These are phyloP conservation scores for Rhynchosporium graminicola DNA, from an alignment of 2,329 filamentous ascomycete genomes.

Conservation along the genomic window DNA sequence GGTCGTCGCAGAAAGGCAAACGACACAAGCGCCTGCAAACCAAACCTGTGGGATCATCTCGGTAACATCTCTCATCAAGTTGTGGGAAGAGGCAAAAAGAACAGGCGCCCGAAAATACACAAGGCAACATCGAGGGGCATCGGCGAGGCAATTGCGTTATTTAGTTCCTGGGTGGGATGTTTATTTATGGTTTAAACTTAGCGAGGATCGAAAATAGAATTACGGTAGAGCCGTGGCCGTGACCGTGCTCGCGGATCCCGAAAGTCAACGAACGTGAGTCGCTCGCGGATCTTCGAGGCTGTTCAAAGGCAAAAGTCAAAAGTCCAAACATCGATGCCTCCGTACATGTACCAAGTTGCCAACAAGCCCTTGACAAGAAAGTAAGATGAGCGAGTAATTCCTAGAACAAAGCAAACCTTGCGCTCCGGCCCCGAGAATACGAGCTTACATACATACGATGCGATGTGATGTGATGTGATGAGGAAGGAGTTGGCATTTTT, in stretches of 20 bases:
- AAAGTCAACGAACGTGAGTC: neutral
- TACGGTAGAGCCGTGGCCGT: neutral
- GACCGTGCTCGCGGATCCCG: neutral
- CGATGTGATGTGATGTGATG: too few species aligned
- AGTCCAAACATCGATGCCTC: neutral
- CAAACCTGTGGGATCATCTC: too few species aligned
- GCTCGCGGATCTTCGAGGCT: slow-evolving; percentile 4
- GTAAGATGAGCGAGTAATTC: neutral
- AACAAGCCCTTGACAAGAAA: slow-evolving; percentile 8
- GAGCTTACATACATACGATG: neutral
- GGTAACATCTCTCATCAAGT: too few species aligned
- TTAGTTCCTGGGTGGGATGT: neutral
- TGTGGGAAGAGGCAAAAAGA: too few species aligned
- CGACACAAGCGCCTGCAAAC: too few species aligned
- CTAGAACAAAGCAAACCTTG: neutral
- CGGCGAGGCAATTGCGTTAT: neutral
- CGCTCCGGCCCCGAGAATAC: neutral
- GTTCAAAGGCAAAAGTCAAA: neutral
- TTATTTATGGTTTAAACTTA: neutral
- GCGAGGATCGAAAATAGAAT: slow-evolving; percentile 7
- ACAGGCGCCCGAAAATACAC: too few species aligned
- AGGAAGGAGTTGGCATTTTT: too few species aligned
- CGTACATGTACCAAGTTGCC: neutral
- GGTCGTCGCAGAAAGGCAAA: too few species aligned
- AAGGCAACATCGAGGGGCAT: too few species aligned